Evolutionary conservation across 176 grass and related monocot genomes (phyloP).

Genomic region (Zoysia pacifica): DNA sequence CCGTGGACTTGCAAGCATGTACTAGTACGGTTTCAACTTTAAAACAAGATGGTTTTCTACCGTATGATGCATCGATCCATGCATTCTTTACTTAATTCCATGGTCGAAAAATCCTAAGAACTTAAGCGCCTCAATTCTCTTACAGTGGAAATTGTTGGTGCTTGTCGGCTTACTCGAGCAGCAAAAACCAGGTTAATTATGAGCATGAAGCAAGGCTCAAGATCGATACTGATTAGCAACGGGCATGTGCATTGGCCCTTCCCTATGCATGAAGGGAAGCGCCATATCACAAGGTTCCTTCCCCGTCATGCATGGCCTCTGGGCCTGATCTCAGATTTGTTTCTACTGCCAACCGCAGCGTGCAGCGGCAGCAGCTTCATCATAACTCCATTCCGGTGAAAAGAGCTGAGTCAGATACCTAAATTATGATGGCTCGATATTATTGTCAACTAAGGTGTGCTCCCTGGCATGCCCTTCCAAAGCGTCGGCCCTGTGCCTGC

Average conservation of each 20-base stretch:
- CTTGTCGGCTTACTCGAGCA: background rate
- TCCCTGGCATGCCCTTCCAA: conserved; percentile 62
- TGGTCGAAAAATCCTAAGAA: background rate
- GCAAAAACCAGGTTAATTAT: background rate
- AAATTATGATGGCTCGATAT: conserved; percentile 52
- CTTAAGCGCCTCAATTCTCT: background rate
- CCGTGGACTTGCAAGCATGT: background rate
- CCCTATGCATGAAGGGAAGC: conserved; percentile 23
- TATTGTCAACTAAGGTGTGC: conserved; percentile 56
- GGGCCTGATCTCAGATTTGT: conserved; percentile 55
- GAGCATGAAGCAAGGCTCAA: background rate
- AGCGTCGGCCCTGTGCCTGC: conserved; percentile 41
- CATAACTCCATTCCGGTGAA: conserved; percentile 43
- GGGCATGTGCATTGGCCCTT: conserved; percentile 41
- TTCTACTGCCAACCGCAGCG: conserved; percentile 25
- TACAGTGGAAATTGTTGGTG: background rate
- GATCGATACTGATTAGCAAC: conserved; percentile 18
- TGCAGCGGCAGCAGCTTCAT: conserved; percentile 17
- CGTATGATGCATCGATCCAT: background rate
- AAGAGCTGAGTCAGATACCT: conserved; percentile 44
- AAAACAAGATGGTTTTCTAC: background rate
- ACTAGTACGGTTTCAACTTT: background rate
- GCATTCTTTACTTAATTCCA: background rate
- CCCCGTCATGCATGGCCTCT: conserved; percentile 31
- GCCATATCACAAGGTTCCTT: conserved; percentile 37